Conservation (phyloP, 1,284 basidiomycete species). For the Ceratobasidium sp. region DNA sequence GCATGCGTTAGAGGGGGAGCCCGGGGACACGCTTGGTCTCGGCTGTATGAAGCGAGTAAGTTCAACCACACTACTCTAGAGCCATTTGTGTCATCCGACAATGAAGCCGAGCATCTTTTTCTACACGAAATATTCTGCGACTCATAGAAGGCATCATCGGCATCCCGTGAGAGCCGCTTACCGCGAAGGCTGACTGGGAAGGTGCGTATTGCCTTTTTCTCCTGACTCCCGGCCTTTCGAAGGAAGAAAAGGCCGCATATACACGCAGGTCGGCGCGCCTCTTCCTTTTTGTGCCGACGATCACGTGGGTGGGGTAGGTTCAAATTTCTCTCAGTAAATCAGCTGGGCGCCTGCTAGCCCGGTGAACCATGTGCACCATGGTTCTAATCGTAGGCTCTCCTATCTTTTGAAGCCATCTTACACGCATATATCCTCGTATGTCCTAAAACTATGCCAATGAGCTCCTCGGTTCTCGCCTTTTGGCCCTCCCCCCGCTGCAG, state of each 20-base stretch:
- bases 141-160: not conserved
- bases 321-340: too few relatives aligned
- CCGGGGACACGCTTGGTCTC: constrained; percentile 11
- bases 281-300: not conserved
- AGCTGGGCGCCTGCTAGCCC: not conserved
- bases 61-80: not conserved
- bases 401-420: not conserved
- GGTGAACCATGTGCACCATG: not conserved
- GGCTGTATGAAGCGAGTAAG: constrained; percentile 9
- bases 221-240: not conserved
- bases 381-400: not conserved
- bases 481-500: not conserved
- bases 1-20: not conserved
- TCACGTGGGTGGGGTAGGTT: not conserved
- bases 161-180: constrained; percentile 23
- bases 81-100: not conserved
- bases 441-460: not conserved
- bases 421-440: not conserved
- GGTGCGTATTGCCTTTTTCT: not conserved
- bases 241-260: not conserved
- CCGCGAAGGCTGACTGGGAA: not conserved
- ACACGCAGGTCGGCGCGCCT: not conserved
- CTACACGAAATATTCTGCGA: not conserved
- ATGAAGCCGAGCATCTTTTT: constrained; percentile 14
- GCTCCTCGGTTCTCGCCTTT: not conserved